Evolutionary conservation across 495 filamentous ascomycete species (phyloP).

Genomic region (Penicillium lividum): DNA sequence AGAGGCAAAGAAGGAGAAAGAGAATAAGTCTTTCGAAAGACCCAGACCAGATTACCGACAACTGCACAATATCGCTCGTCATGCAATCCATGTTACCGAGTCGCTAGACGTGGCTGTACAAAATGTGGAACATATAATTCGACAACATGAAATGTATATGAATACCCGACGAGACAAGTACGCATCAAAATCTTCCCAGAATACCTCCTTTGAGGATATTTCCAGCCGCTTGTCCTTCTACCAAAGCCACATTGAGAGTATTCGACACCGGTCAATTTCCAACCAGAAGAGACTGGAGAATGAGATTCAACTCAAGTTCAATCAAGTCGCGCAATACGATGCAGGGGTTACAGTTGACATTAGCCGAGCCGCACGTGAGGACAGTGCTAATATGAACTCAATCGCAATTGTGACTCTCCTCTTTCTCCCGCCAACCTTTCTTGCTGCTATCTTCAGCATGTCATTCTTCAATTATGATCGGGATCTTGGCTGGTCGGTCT

Average conservation of each 20-base stretch:
- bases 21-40: not conserved
- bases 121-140: conserved; percentile 37
- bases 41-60: conserved; percentile 35
- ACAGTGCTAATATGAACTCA: conserved; percentile 40
- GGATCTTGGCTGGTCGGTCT: conserved; percentile 25
- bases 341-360: conserved; percentile 34
- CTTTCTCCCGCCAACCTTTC: conserved; percentile 42
- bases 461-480: conserved; percentile 35
- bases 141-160: conserved; percentile 25
- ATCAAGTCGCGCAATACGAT: conserved; percentile 42
- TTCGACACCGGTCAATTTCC: conserved; percentile 37
- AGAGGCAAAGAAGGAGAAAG: not conserved
- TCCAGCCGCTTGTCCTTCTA: conserved; percentile 6
- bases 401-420: conserved; percentile 36
- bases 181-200: not conserved
- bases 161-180: not conserved
- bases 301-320: conserved; percentile 44
- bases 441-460: conserved; percentile 40
- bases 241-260: conserved; percentile 31
- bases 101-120: conserved; percentile 39
- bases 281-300: conserved; percentile 44
- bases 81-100: conserved; percentile 50
- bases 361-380: conserved; percentile 33
- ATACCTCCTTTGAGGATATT: not conserved
- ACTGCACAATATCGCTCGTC: conserved; percentile 50